Percentiles rank a stretch among this genome's conserved stretches.
Conservation (phyloP, 352 stramenopile genomes). For the Pythium rishiriense region DNA sequence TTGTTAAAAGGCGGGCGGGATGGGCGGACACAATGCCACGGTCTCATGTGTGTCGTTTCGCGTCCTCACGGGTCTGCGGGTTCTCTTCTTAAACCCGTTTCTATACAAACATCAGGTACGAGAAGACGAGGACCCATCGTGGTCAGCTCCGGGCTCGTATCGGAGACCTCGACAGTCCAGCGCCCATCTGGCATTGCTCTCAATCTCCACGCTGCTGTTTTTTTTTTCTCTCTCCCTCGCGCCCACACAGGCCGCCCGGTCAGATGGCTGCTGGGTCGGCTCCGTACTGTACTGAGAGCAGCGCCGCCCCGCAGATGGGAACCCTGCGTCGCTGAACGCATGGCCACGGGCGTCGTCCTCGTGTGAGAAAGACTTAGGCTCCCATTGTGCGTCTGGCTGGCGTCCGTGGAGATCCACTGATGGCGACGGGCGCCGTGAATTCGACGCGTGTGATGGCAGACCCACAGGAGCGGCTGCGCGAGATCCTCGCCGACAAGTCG, state of each 20-base stretch:
- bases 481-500: slow-evolving; percentile 61
- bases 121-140: neutral
- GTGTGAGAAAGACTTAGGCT: too few relatives aligned
- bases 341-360: neutral
- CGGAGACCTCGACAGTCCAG: too few relatives aligned
- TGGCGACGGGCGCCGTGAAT: too few relatives aligned
- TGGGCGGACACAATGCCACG: neutral
- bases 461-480: slow-evolving; percentile 51
- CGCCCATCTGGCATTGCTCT: too few relatives aligned
- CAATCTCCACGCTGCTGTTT: too few relatives aligned
- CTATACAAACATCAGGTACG: neutral
- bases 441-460: too few relatives aligned
- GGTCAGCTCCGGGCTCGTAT: neutral
- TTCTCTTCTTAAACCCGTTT: neutral
- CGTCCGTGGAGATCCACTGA: too few relatives aligned
- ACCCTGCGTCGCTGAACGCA: neutral
- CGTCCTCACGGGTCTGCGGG: neutral
- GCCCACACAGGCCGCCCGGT: too few relatives aligned
- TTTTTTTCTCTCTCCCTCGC: too few relatives aligned
- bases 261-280: neutral
- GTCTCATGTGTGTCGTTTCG: neutral
- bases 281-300: neutral
- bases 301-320: neutral
- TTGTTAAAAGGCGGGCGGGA: too few relatives aligned
- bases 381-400: too few relatives aligned